Evolutionary conservation across 1,139 yeast genomes (phyloP).

Genomic region (Pichia sp.): DNA sequence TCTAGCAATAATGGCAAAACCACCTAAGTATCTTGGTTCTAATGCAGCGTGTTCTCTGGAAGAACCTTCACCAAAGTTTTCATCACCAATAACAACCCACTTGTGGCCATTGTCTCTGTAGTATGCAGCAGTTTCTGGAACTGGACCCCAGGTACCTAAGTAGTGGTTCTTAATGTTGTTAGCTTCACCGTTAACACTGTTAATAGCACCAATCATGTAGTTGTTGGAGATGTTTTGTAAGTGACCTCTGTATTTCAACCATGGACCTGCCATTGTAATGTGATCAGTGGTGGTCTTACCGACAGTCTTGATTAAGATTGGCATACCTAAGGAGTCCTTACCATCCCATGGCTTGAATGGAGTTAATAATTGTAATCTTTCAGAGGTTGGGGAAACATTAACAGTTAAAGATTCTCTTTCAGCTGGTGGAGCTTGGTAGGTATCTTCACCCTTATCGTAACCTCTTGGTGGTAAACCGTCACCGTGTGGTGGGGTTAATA

Average conservation of each 20-base stretch:
- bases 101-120: conserved; percentile 88
- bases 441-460: conserved; percentile 91
- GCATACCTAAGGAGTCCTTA: conserved; percentile 81
- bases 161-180: conserved; percentile 82
- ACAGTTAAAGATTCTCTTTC: conserved; percentile 76
- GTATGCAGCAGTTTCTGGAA: conserved; percentile 91
- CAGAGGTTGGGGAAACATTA: conserved; percentile 76
- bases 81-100: conserved; percentile 99
- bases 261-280: conserved; percentile 99
- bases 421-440: conserved; percentile 96
- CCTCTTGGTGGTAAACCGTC: conserved; percentile 90
- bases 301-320: conserved; percentile 90
- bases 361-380: conserved; percentile 80
- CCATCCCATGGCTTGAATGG: conserved; percentile 97
- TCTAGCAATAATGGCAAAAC: conserved; percentile 92
- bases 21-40: conserved; percentile 99
- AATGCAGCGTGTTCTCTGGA: conserved; percentile 99
- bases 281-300: conserved; percentile 99
- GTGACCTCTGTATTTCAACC: conserved; percentile 99
- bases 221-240: conserved; percentile 97
- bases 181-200: conserved; percentile 94
- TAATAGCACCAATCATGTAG: conserved; percentile 99
- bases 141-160: conserved; percentile 92
- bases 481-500: conserved; percentile 84
- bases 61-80: conserved; percentile 99